Base-by-base conservation (phyloP, 768 basidiomycete genomes). In the Grammothele lineata region DNA sequence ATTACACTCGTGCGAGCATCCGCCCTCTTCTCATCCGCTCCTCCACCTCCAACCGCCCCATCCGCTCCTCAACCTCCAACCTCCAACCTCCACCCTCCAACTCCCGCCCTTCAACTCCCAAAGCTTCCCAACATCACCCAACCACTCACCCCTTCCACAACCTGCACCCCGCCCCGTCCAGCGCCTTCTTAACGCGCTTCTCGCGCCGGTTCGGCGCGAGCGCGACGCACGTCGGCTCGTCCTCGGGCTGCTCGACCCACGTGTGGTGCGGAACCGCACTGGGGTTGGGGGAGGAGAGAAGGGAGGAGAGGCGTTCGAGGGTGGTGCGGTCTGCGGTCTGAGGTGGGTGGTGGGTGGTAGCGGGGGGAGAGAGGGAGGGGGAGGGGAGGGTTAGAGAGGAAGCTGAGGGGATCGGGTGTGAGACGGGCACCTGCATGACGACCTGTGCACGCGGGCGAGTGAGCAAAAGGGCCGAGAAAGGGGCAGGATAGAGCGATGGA, bases 231-330 rank as follows among this genome's bases (percentile, higher is more conserved):
- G 72, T 69, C 4, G 72, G 66, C 3, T 62, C 46, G 45, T 70
- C 62, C 59, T 74, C 72, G 0, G 72, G 72, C 43, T 72, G 71
- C 47, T 74, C 72, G 22, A 62, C 61, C 72, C 72, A 74, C 10
- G 71, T 55, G 45, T 73, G 65, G 44, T 74, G 64, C 6, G 62
- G 62, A 42, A 70, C 59, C 17, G 67, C 62, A n/a, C n/a, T n/a
- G 1, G 60, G 61, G 0, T 62, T 53, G 24, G 53, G 40, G 3
- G 43, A 41, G 1, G 55, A 56, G 22, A 73, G 66, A 1, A 63
- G 42, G 11, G 50, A 37, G 19, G 64, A 57, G 21, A 73, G 66
- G 30, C 60, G 66, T 27, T 54, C 53, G 6, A 72, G 61, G 9
- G 66, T 64, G 9, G 56, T 48, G 15, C 48, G 50, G 37, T 72